phyloP scores from a whole-genome alignment of 1,284 basidiomycete species.

The Gymnopus androsaceus region DNA sequence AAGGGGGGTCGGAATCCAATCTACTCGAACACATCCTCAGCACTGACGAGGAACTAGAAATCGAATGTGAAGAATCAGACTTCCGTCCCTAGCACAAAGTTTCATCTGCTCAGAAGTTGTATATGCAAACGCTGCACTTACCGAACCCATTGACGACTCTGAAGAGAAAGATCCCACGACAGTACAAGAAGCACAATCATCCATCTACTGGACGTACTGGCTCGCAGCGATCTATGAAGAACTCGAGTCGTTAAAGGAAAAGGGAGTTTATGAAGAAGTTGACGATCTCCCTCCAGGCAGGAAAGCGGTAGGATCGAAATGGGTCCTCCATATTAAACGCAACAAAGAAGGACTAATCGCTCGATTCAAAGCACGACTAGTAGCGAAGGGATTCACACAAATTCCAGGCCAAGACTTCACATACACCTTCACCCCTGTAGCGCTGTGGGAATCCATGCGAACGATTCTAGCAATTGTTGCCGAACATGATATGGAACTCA shows the following conservation, averaged over 20 bases:
- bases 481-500: slow-evolving; percentile 23
- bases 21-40: background rate
- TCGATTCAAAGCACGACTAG: slow-evolving; percentile 38
- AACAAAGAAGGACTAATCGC: slow-evolving; percentile 31
- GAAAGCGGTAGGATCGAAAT: slow-evolving; percentile 22
- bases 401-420: too few relatives aligned
- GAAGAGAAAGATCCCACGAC: slow-evolving; percentile 17
- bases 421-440: too few relatives aligned
- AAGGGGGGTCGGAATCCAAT: background rate
- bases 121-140: slow-evolving; percentile 14
- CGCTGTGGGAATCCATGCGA: too few relatives aligned
- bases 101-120: slow-evolving; percentile 11
- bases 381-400: slow-evolving; percentile 41
- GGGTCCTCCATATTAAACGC: too few relatives aligned
- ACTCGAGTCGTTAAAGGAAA: slow-evolving; percentile 16
- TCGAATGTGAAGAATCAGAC: slow-evolving; percentile 3
- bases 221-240: slow-evolving; percentile 19
- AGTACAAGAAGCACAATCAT: slow-evolving; percentile 15
- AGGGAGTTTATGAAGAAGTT: slow-evolving; percentile 16
- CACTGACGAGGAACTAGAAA: slow-evolving; percentile 7
- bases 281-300: slow-evolving; percentile 13
- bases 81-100: background rate
- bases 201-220: slow-evolving; percentile 1
- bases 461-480: slow-evolving; percentile 36
- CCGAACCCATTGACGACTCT: slow-evolving; percentile 22